Base-by-base conservation (phyloP, 768 basidiomycete genomes). In the Infundibulicybe gibba region DNA sequence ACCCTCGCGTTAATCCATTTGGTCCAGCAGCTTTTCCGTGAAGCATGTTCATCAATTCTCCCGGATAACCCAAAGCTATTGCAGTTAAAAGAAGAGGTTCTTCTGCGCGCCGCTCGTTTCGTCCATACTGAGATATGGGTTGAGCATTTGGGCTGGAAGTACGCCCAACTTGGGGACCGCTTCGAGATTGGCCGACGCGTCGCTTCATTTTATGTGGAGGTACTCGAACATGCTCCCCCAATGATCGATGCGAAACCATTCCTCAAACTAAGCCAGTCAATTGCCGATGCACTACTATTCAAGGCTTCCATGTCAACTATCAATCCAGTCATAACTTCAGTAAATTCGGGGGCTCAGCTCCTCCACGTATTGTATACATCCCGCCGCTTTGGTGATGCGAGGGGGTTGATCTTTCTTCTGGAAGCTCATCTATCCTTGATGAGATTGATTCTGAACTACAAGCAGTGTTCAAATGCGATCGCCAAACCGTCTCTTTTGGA, bases 111-210 rank as follows among this genome's bases (percentile, higher is more conserved):
- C 0, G 73, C 82, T 11, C 74, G 74, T 4, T 91, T 94, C 51
- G 77, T 94, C 8, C 90, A 93, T 56, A 79, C 80, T 6, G 89
- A 94, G 60, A 82, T 95, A 15, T 97, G 94, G 94, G 78, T 86
- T 1, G 85, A 87, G 54, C 87, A 91, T 61, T 61, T 82, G 33
- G 79, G 82, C 2, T 97, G 94, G 94, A 88, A 89, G 61, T 97
- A 93, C 53, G 70, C 72, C 3, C 85, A 86, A 46, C 71, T 94
- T 11, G 85, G 85, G 4, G 87, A 91, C 58, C 77, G 88, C 33
- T 94, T 90, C 57, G 87, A 91, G 67, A 85, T 97, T 40, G 86
- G 85, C 15, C 72, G 76, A 44, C 70, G 82, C 13, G 71, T 92
- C 19, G 76, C 81, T 9, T 69, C 72, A 6, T 68, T 94, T 21